Evolutionary conservation across 2,329 filamentous ascomycete species (phyloP).

Genomic region (Colletotrichum tropicale): DNA sequence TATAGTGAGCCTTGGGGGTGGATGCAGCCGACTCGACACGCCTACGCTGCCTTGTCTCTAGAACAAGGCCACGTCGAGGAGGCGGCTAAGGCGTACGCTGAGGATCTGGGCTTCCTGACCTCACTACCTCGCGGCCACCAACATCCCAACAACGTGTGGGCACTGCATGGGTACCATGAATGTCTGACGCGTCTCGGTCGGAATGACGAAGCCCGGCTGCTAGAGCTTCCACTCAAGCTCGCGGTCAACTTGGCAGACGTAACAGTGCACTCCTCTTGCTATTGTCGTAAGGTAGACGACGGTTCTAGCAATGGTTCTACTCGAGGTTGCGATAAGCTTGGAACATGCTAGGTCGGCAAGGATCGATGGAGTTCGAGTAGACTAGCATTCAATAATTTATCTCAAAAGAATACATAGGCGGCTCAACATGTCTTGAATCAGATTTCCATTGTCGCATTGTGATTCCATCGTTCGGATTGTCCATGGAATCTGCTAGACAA

Average conservation of each 20-base stretch:
- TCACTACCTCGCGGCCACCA: constrained; percentile 66
- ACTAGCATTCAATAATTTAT: neutral
- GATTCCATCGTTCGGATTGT: neutral
- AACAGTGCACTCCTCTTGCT: constrained; percentile 38
- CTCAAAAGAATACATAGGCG: neutral
- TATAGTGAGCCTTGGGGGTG: constrained; percentile 80
- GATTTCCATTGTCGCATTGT: accelerated
- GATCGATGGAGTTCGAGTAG: accelerated
- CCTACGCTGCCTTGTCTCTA: constrained; percentile 70
- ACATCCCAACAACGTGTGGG: constrained; percentile 78
- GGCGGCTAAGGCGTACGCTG: constrained; percentile 60
- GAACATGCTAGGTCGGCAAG: neutral
- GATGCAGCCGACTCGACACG: constrained; percentile 77
- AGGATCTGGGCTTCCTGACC: constrained; percentile 63
- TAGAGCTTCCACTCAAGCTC: constrained; percentile 28
- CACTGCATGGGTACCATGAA: constrained; percentile 75
- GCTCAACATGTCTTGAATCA: neutral
- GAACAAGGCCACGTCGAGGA: constrained; percentile 66
- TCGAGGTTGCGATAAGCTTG: neutral
- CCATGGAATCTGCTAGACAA: accelerated
- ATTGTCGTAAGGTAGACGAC: constrained; percentile 24
- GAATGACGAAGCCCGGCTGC: constrained; percentile 37
- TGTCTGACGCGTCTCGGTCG: constrained; percentile 62
- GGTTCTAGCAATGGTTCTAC: accelerated
- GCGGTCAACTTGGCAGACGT: constrained; percentile 31